Evolutionary conservation across 768 basidiomycete species (phyloP).

Genomic region (Lenzites betulinus): DNA sequence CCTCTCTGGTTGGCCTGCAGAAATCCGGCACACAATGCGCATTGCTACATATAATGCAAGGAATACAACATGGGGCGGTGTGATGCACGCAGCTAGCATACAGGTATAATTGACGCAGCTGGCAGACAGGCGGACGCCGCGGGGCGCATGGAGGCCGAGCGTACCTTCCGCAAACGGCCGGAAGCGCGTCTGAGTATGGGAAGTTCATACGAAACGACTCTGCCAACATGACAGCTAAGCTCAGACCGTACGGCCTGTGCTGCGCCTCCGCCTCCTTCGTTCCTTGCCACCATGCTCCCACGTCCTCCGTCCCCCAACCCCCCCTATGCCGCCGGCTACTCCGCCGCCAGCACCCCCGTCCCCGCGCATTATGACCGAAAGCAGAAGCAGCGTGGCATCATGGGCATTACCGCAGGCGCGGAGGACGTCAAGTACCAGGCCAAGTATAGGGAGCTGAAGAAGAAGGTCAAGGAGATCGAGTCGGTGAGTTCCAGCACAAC

Average conservation of each 20-base stretch:
- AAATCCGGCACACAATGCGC: background rate
- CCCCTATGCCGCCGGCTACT: conserved; percentile 25
- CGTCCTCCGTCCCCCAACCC: conserved; percentile 46
- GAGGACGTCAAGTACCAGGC: conserved; percentile 86
- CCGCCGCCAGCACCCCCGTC: conserved; percentile 2
- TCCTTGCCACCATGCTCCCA: conserved; percentile 61
- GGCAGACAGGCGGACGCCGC: background rate
- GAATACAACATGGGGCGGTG: background rate
- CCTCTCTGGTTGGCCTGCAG: background rate
- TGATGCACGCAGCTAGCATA: background rate
- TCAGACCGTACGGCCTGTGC: conserved; percentile 15
- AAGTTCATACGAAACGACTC: conserved; percentile 35
- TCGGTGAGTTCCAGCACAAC: conserved; percentile 47
- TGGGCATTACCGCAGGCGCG: conserved; percentile 72
- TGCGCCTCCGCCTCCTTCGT: conserved; percentile 37
- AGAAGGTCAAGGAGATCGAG: conserved; percentile 88
- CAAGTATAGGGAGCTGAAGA: conserved; percentile 87
- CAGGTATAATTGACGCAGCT: background rate
- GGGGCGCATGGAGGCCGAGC: background rate
- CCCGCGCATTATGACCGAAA: conserved; percentile 14
- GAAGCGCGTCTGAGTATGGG: conserved; percentile 42
- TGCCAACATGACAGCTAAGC: conserved; percentile 36
- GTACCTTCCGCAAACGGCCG: conserved; percentile 31
- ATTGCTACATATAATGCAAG: background rate
- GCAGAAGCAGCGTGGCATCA: conserved; percentile 22